Evolutionary conservation across 2,329 filamentous ascomycete species (phyloP), one percentile per base, ranked within the genome.

Genomic region (Fusarium sp.): DNA sequence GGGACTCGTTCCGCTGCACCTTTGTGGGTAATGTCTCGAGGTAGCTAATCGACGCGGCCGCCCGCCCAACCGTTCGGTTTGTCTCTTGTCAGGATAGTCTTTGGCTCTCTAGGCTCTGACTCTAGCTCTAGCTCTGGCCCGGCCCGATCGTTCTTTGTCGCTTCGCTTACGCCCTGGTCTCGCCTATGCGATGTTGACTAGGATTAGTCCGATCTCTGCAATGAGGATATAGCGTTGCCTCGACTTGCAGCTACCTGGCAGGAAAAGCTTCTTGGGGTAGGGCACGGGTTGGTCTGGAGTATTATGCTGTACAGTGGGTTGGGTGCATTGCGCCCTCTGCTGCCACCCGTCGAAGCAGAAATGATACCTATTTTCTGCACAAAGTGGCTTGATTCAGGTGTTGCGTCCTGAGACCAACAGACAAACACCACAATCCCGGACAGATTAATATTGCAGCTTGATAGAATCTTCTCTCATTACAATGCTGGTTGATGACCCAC

Each of bases 1-100:
- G 72, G 71, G 67, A 69, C 57, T 47, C 32, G 14, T 61, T 46
- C 67, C 64, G 67, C 52, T 55, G 61, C 60, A 54, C 42, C 51
- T 34, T 45, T 55, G 57, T 50, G 53, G 57, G 32, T 54, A 51
- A 30, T 15, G 10, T 12, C 40, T 53, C 4, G 34, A 36, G 34
- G 17, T 10, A 36, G 19, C n/a, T 30, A 63, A 28, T 57, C 43
- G 42, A 54, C 23, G 26, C 46, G 42, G 48, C 46, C 59, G 28
- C 19, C 60, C 50, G 20, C 24, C 47, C 60, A 65, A 26, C 47
- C 40, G 26, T 17, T 26, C 40, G 36, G 52, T 52, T 17, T 28
- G 26, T 17, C 39, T 43, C 32, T 49, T 48, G 36, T 51, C 39
- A 43, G 28, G 26, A 38, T 28, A 28, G 26, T 10, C 26, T 28